phyloP scores from a whole-genome alignment of 495 filamentous ascomycete genomes.

The Chlorociboria aeruginascens region DNA sequence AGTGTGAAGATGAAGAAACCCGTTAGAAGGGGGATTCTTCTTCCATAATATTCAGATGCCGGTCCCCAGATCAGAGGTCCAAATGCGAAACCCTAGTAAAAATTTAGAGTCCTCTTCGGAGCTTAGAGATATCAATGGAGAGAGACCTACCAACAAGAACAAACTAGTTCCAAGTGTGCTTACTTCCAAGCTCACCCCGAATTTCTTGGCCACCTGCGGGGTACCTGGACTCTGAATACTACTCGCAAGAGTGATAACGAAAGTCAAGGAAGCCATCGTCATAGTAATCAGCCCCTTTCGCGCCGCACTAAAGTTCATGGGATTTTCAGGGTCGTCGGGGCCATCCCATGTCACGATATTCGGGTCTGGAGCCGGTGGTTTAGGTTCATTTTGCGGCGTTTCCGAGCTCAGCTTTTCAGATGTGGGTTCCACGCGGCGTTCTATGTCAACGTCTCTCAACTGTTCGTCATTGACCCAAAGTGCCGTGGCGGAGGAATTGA shows the following conservation, averaged over 20 bases:
- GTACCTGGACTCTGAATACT: constrained; percentile 16
- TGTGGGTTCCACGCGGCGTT: no score
- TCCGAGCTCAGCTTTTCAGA: no score
- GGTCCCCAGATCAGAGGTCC: not conserved
- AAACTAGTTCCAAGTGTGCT: constrained; percentile 19
- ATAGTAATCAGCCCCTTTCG: constrained; percentile 49
- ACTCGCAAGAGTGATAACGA: constrained; percentile 26
- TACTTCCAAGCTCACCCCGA: constrained; percentile 10
- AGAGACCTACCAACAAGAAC: constrained; percentile 1
- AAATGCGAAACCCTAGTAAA: no score
- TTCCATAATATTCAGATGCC: constrained; percentile 22
- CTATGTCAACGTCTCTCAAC: no score
- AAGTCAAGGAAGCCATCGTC: constrained; percentile 44
- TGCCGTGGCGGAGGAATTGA: no score
- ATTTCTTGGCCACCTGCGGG: constrained; percentile 5
- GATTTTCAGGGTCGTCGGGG: constrained; percentile 51
- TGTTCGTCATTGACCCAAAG: no score
- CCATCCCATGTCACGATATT: constrained; percentile 54
- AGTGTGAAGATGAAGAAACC: constrained; percentile 42
- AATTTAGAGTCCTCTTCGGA: no score
- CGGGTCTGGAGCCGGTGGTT: constrained; percentile 1
- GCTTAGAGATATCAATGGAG: no score
- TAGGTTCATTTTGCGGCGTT: no score
- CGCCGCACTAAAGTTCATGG: constrained; percentile 50
- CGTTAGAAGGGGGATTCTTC: constrained; percentile 37